Percentiles rank a stretch among this genome's conserved stretches.
Conservation (phyloP, 257 asterid species). For the Solanum clarkiae region DNA sequence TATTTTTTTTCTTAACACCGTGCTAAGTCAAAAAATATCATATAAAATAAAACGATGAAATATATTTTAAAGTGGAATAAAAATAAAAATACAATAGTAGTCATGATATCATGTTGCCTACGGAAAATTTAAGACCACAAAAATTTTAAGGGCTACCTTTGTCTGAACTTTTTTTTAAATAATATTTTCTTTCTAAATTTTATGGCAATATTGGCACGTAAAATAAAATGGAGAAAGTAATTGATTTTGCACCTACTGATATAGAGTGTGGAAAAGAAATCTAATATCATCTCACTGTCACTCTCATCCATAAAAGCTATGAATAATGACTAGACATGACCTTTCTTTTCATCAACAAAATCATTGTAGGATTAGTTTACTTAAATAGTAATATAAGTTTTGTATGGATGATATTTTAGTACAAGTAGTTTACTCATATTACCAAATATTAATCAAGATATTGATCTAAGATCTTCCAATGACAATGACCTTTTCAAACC, state of each 20-base stretch:
- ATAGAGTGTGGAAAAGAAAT: background rate
- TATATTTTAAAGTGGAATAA: no score
- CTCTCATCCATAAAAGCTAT: background rate
- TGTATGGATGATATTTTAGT: background rate
- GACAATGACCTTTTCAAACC: background rate
- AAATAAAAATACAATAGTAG: no score
- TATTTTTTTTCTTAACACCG: no score
- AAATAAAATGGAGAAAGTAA: background rate
- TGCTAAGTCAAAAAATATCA: no score
- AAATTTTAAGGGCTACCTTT: background rate
- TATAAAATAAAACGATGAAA: no score
- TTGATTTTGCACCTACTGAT: background rate
- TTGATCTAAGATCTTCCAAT: background rate
- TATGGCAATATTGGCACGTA: background rate
- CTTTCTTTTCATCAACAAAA: background rate
- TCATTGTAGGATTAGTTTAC: background rate
- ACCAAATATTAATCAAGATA: background rate
- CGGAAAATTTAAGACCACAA: background rate
- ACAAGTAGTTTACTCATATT: background rate
- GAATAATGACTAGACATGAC: background rate
- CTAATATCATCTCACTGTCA: background rate
- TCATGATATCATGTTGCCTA: background rate
- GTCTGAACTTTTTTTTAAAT: no score
- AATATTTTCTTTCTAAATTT: background rate
- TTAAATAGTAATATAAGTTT: background rate